Percentiles rank a stretch among this genome's conserved stretches.
Conservation (phyloP, 192 early-diverging fungal genomes). For the Mycoemilia scoparia region DNA sequence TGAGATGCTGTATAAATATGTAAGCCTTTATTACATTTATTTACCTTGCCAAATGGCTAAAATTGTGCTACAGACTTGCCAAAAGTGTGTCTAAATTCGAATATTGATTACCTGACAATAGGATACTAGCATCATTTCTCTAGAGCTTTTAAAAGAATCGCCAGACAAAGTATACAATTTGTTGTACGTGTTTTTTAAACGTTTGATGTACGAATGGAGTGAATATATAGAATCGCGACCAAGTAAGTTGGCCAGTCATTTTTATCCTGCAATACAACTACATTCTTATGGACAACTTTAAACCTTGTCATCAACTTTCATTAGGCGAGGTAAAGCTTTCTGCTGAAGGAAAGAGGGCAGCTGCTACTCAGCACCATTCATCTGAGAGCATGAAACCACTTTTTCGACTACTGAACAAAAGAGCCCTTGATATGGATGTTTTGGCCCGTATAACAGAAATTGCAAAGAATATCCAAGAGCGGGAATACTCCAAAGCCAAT, state of each 20-base stretch:
- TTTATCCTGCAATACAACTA: too few relatives aligned
- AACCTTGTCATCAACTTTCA: not conserved
- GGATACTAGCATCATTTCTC: constrained; percentile 53
- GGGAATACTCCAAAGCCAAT: constrained; percentile 83
- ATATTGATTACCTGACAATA: constrained; percentile 9
- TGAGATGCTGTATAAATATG: constrained; percentile 19
- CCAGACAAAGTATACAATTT: constrained; percentile 51
- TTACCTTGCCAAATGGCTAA: not conserved
- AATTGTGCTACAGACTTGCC: not conserved
- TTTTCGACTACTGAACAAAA: constrained; percentile 62
- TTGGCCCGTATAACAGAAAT: constrained; percentile 85
- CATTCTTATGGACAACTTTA: too few relatives aligned
- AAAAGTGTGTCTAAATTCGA: not conserved
- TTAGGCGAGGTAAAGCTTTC: constrained; percentile 61
- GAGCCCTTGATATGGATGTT: constrained; percentile 63
- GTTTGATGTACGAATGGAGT: constrained; percentile 75
- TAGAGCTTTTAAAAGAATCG: constrained; percentile 58
- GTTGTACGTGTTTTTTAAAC: constrained; percentile 71
- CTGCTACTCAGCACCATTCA: constrained; percentile 68
- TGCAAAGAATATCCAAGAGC: constrained; percentile 55
- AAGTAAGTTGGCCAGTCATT: not conserved
- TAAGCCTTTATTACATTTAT: constrained; percentile 1
- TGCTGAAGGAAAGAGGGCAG: constrained; percentile 58
- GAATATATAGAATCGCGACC: constrained; percentile 50
- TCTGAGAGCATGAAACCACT: constrained; percentile 84